Percentiles rank a stretch among this genome's conserved stretches.
phyloP scores from a whole-genome alignment of 768 basidiomycete species.

The Strobilomyces dryophilus region DNA sequence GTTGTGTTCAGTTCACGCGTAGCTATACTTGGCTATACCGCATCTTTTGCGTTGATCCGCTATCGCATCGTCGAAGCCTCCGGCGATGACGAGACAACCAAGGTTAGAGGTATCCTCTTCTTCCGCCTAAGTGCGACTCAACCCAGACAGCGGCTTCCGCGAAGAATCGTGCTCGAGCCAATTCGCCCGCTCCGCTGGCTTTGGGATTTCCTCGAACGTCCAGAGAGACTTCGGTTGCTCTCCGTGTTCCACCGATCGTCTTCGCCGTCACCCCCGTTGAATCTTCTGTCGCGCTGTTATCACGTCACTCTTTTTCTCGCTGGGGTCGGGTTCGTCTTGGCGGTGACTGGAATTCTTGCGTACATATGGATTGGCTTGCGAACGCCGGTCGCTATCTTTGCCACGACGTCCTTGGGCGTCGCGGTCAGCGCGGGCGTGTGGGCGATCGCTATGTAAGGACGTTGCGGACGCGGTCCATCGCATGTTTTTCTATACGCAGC shows the following conservation, averaged over 20 bases:
- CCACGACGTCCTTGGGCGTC: conserved; percentile 25
- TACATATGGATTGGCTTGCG: conserved; percentile 26
- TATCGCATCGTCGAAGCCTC: conserved; percentile 21
- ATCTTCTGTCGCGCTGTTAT: conserved; percentile 25
- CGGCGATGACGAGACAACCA: conserved; percentile 9
- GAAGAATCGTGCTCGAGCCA: conserved; percentile 15
- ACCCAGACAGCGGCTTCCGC: conserved; percentile 1
- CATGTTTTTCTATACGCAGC: neutral
- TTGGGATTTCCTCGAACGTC: neutral
- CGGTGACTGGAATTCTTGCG: conserved; percentile 23
- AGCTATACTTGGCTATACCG: conserved; percentile 27
- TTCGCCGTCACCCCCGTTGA: conserved; percentile 11
- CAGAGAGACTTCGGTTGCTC: neutral
- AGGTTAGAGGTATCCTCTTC: conserved; percentile 8
- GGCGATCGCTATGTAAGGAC: conserved; percentile 22
- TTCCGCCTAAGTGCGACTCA: conserved; percentile 2
- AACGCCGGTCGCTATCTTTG: conserved; percentile 23
- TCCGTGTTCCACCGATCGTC: neutral
- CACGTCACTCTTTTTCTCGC: conserved; percentile 23
- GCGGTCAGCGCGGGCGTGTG: conserved; percentile 17
- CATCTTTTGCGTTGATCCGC: conserved; percentile 28
- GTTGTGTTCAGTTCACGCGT: neutral
- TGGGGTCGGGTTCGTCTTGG: conserved; percentile 22
- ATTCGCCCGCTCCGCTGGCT: conserved; percentile 6
- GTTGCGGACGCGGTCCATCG: neutral